These are phyloP conservation scores for Thelonectria blattea DNA, from an alignment of 2,329 filamentous ascomycete species.

Conservation along the genomic window DNA sequence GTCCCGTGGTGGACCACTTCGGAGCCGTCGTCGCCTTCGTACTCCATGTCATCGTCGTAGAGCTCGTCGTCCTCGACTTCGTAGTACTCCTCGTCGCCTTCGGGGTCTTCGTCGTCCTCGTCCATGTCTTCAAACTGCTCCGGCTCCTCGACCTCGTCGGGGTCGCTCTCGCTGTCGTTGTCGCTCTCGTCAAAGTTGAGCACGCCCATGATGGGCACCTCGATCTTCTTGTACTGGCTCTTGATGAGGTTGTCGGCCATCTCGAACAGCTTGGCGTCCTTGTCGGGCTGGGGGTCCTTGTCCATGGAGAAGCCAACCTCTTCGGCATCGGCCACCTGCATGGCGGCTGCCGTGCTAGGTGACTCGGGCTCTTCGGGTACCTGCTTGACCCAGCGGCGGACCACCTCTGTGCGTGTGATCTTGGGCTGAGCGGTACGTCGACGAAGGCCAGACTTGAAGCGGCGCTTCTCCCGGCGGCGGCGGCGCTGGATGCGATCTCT, in stretches of 20 bases:
- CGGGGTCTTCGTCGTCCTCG: constrained; percentile 32
- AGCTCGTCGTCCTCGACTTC: constrained; percentile 39
- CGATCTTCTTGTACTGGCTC: constrained; percentile 53
- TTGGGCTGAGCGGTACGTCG: constrained; percentile 43
- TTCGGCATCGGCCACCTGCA: constrained; percentile 43
- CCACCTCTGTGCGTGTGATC: constrained; percentile 47
- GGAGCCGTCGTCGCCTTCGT: constrained; percentile 36
- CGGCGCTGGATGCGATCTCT: constrained; percentile 54
- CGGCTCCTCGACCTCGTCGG: constrained; percentile 36
- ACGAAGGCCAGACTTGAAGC: constrained; percentile 49
- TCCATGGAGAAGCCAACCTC: constrained; percentile 51
- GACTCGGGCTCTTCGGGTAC: constrained; percentile 45
- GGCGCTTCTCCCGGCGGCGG: constrained; percentile 48
- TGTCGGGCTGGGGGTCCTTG: constrained; percentile 46
- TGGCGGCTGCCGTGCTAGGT: constrained; percentile 37
- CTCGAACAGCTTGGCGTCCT: constrained; percentile 51
- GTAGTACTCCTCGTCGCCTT: constrained; percentile 37
- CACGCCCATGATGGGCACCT: constrained; percentile 53
- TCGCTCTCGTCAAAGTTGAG: constrained; percentile 53
- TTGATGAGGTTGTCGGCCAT: constrained; percentile 56
- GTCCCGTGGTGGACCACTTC: constrained; percentile 39
- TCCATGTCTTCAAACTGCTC: constrained; percentile 39
- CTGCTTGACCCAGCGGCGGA: constrained; percentile 52
- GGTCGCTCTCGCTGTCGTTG: constrained; percentile 47
- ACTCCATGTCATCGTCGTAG: constrained; percentile 34